Evolutionary conservation across 257 asterid genomes (phyloP).

Genomic region (Nicotiana otophora): DNA sequence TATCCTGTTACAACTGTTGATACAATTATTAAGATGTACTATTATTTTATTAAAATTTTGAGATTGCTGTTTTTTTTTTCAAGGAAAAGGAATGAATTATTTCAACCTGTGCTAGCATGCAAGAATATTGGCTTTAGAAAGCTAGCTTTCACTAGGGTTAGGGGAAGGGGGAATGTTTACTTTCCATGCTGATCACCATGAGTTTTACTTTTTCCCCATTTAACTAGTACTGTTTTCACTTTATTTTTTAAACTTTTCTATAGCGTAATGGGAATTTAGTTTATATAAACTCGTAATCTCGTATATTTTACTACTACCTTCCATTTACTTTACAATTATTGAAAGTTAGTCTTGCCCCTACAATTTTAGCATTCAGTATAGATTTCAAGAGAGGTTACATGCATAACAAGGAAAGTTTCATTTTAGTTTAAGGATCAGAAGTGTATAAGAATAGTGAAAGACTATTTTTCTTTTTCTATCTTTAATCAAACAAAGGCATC

Average conservation of each 20-base stretch:
- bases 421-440: not conserved
- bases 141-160: not conserved
- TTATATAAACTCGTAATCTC: not conserved
- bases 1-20: not conserved
- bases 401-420: not conserved
- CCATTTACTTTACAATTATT: no score
- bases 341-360: not conserved
- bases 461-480: not conserved
- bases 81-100: not conserved
- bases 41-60: not conserved
- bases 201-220: not conserved
- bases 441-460: not conserved
- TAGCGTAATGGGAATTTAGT: not conserved
- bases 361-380: not conserved
- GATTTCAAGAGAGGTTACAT: not conserved
- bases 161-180: not conserved
- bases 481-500: not conserved
- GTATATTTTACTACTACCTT: not conserved
- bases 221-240: not conserved
- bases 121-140: slow-evolving; percentile 9
- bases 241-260: not conserved
- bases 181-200: not conserved
- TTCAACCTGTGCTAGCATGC: slow-evolving; percentile 12
- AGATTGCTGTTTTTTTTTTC: not conserved
- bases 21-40: not conserved